phyloP scores from a whole-genome alignment of 257 asterid species.

The Primulina tabacum region DNA sequence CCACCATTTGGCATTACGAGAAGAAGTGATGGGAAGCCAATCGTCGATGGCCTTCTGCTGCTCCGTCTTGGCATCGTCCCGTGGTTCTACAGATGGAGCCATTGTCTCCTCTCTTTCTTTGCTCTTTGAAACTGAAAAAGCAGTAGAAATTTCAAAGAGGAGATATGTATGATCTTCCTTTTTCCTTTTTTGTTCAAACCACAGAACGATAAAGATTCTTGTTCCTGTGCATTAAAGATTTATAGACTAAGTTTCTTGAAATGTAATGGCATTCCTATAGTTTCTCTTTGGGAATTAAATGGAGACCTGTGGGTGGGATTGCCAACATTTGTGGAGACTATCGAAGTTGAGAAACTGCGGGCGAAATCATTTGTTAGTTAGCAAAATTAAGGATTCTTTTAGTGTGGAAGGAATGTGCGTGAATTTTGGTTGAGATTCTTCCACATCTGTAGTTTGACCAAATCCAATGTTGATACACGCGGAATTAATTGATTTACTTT shows the following conservation, averaged over 20 bases:
- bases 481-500: neutral
- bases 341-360: neutral
- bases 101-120: neutral
- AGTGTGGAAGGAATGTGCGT: too few species aligned
- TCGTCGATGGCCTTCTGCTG: slow-evolving; percentile 42
- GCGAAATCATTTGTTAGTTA: neutral
- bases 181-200: neutral
- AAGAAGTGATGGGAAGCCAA: slow-evolving; percentile 43
- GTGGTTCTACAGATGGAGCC: slow-evolving; percentile 19
- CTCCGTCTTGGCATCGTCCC: slow-evolving; percentile 17
- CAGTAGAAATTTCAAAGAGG: neutral
- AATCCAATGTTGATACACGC: neutral
- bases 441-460: neutral
- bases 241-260: too few species aligned
- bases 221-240: neutral
- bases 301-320: neutral
- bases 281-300: neutral
- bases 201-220: neutral
- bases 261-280: neutral
- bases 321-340: neutral
- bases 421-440: too few species aligned
- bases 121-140: neutral
- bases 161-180: neutral
- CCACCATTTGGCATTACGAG: slow-evolving; percentile 46
- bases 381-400: neutral